A percentile compares a stretch with the other conserved stretches of the same genome.
Evolutionary conservation across 2,329 filamentous ascomycete species (phyloP).

Genomic region (Nannizziopsis arthrosporioides): DNA sequence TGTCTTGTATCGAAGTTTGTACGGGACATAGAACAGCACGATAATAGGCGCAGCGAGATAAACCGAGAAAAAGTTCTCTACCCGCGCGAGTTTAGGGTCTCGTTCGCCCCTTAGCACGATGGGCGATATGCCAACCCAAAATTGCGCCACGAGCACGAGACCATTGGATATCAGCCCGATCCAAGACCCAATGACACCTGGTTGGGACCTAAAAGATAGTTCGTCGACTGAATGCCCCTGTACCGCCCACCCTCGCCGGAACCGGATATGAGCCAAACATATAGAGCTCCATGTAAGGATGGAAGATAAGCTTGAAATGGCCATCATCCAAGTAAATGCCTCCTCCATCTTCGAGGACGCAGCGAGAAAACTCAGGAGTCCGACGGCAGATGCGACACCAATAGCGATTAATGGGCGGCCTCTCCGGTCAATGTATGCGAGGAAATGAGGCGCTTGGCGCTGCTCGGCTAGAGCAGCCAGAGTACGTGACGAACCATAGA

Average conservation of each 20-base stretch:
- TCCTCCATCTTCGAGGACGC: conserved; percentile 48
- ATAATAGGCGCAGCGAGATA: conserved; percentile 35
- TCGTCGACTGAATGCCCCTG: conserved; percentile 29
- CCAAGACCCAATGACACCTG: conserved; percentile 48
- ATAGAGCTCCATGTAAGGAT: conserved; percentile 43
- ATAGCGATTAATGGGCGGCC: conserved; percentile 52
- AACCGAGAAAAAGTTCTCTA: conserved; percentile 36
- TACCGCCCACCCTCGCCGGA: conserved; percentile 31
- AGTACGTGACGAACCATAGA: conserved; percentile 55
- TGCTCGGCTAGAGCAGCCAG: conserved; percentile 65
- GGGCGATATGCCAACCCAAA: conserved; percentile 56
- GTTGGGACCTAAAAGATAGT: conserved; percentile 35
- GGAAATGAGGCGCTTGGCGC: conserved; percentile 56
- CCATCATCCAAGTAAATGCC: conserved; percentile 59
- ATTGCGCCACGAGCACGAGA: conserved; percentile 65
- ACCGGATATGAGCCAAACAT: conserved; percentile 38
- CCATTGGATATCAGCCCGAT: conserved; percentile 49
- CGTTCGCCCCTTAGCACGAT: conserved; percentile 52
- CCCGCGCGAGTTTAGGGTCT: conserved; percentile 33
- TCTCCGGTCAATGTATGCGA: conserved; percentile 54
- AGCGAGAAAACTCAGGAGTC: conserved; percentile 67
- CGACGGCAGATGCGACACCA: conserved; percentile 58
- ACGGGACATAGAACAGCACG: conserved; percentile 26
- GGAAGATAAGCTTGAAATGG: conserved; percentile 48
- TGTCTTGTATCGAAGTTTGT: conserved; percentile 19